Evolutionary conservation across 345 rosid genomes (phyloP), one percentile per base, ranked within the genome.

Genomic region (Isatis tinctoria): DNA sequence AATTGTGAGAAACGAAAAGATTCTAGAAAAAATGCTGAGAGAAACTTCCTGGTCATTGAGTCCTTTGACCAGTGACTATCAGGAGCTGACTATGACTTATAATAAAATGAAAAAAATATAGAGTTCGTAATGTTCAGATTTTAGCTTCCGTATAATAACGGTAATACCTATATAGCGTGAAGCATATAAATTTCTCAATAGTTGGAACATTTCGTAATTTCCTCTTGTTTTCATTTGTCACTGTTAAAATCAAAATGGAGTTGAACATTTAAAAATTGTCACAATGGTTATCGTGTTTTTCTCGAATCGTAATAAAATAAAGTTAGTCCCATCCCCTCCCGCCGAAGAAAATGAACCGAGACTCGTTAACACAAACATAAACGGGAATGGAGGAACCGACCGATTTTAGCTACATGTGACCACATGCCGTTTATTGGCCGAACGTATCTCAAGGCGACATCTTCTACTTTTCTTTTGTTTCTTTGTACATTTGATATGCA

Each of bases 351-450:
- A 64, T 63, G 75, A 70, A 76, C 72, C 53, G 24, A 69, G 71
- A 54, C 75, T 70, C 44, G 47, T 63, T 44, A 54, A 44, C 49
- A 76, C 70, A 62, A 75, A 51, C 11, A 8, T 5, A 60, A 51
- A 68, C 79, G 79, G 5, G 70, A 61, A 64, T 45, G 72, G 53
- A 64, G 76, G 72, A 76, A 45, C 76, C 76, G 76, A 76, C 80
- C 76, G 61, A 70, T 64, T 54, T 63, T 13, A 10, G 24, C 71
- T 24, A 52, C 76, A 76, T 64, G 80, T 70, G 80, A 47, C 54
- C 80, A 76, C 80, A 76, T 76, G 70, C 65, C 16, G 2, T 35
- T 35, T 33, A 22, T 75, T 61, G 17, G 27, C 58, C 35, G 1
- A 33, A 76, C 43, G 49, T 60, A 17, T 56, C 20, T 45, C 14